Evolutionary conservation across 768 basidiomycete genomes (phyloP).

Genomic region (Kwoniella bestiolae): DNA sequence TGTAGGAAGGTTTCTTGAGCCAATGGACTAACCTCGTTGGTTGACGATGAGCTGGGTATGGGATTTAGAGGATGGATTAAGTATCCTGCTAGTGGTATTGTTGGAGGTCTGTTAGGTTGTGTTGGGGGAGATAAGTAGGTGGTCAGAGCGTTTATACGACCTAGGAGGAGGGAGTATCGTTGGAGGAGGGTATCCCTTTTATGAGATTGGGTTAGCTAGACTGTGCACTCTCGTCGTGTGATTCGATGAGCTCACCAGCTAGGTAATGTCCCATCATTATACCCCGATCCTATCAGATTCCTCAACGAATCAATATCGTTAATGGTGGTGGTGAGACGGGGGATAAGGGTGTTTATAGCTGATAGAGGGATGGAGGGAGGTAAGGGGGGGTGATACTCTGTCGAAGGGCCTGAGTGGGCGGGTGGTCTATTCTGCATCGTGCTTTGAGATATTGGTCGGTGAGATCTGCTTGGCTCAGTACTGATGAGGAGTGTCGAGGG

Average conservation of each 20-base stretch:
- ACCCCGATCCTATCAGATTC: constrained; percentile 31
- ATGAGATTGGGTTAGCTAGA: background rate
- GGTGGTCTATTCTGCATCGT: background rate
- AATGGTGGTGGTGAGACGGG: constrained; percentile 46
- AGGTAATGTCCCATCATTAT: constrained; percentile 42
- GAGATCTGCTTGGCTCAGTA: background rate
- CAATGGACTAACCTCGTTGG: constrained; percentile 6
- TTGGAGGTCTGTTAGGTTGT: constrained; percentile 10
- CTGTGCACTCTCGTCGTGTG: background rate
- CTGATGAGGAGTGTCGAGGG: background rate
- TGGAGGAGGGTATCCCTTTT: constrained; percentile 45
- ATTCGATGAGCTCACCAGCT: constrained; percentile 37
- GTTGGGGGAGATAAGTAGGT: constrained; percentile 29
- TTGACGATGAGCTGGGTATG: constrained; percentile 12
- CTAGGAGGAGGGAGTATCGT: constrained; percentile 44
- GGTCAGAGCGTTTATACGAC: constrained; percentile 41
- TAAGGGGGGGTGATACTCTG: constrained; percentile 24
- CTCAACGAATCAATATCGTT: constrained; percentile 50
- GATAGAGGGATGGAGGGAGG: constrained; percentile 30
- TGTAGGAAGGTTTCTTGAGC: constrained; percentile 47
- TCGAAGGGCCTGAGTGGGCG: background rate
- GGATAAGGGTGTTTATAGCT: constrained; percentile 43
- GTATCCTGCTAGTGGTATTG: constrained; percentile 16
- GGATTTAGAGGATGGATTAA: constrained; percentile 48
- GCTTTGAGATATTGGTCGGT: background rate